A percentile compares a stretch with the other conserved stretches of the same genome.
phyloP scores from a whole-genome alignment of 2,329 filamentous ascomycete species.

The Celoporthe dispersa region DNA sequence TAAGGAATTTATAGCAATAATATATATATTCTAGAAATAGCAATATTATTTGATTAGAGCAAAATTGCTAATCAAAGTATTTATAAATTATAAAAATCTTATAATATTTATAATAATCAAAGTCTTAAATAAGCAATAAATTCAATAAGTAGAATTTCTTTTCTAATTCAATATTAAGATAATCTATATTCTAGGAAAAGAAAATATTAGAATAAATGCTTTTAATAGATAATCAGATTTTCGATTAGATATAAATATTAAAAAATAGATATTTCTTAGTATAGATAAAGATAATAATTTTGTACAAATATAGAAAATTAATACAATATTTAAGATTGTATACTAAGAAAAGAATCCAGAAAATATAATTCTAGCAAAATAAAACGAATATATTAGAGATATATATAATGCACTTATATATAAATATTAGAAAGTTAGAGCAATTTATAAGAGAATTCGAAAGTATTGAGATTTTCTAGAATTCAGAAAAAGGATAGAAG shows the following conservation, averaged over 20 bases:
- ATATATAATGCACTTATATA: neutral
- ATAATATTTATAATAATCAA: neutral
- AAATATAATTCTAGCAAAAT: neutral
- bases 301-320: neutral
- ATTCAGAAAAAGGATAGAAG: neutral
- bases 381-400: neutral
- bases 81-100: neutral
- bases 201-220: neutral
- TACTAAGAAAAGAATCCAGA: neutral
- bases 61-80: neutral
- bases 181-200: neutral
- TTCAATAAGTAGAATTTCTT: neutral
- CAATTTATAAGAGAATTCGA: neutral
- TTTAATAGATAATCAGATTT: neutral
- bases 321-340: neutral
- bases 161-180: neutral
- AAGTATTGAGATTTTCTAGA: neutral
- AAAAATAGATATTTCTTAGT: neutral
- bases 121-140: neutral
- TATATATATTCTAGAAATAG: neutral
- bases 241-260: neutral
- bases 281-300: neutral
- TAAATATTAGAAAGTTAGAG: neutral
- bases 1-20: neutral
- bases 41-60: neutral